phyloP scores from a whole-genome alignment of 768 basidiomycete species.

The Leucosporidium scottii region DNA sequence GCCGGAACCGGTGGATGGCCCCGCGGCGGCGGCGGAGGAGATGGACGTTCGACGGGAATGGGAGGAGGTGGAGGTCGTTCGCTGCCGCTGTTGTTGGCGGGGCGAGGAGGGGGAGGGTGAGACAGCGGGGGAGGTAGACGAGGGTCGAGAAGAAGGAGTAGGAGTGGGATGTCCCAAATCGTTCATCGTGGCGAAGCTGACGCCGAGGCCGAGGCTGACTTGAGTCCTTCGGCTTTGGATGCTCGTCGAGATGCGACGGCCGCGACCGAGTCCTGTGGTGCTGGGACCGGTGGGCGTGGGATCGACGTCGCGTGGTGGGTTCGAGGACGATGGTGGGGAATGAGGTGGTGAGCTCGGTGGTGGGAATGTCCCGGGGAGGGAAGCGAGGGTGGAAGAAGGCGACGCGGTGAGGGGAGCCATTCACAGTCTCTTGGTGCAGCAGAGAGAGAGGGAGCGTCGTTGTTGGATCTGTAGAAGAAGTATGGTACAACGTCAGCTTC shows the following conservation, averaged over 20 bases:
- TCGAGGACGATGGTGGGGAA: not conserved
- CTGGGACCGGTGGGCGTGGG: not conserved
- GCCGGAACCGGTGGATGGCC: not conserved
- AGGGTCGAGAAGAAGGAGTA: not conserved
- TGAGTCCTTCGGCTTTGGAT: slow-evolving; percentile 16
- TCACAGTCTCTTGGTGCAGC: too few species aligned
- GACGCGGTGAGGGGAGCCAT: not conserved
- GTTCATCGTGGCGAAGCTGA: slow-evolving; percentile 22
- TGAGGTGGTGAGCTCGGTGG: not conserved
- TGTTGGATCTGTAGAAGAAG: too few species aligned
- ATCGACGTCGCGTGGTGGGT: not conserved
- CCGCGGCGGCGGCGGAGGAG: not conserved
- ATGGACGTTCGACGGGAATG: not conserved
- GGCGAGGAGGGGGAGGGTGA: not conserved
- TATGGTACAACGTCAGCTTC: too few species aligned
- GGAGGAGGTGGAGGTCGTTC: not conserved
- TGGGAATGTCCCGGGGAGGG: not conserved
- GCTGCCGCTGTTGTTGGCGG: not conserved
- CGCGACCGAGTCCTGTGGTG: not conserved
- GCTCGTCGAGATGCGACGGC: not conserved
- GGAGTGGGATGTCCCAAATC: not conserved
- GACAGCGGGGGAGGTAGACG: too few species aligned
- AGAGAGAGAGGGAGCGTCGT: too few species aligned
- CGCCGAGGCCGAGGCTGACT: slow-evolving; percentile 21
- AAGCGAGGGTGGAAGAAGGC: not conserved